These are phyloP conservation scores for Coprinopsis cinerea DNA, from an alignment of 768 basidiomycete species.

Conservation along the genomic window DNA sequence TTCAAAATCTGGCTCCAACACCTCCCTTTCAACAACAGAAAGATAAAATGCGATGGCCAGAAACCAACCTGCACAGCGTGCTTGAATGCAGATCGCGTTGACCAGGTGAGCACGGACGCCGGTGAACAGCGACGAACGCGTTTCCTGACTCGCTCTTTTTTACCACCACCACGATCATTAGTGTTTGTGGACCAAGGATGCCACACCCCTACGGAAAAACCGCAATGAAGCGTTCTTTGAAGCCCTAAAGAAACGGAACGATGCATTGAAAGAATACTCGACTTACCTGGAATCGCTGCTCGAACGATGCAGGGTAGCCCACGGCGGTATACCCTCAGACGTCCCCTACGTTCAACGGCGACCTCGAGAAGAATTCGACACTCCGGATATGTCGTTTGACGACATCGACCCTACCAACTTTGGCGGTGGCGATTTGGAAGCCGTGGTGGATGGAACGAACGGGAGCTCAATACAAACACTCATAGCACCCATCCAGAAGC, in stretches of 20 bases:
- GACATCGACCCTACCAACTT: conserved; percentile 10
- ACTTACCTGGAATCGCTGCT: conserved; percentile 36
- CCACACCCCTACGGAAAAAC: conserved; percentile 27
- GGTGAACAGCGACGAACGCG: not conserved
- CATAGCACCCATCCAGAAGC: conserved; percentile 32
- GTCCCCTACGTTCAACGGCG: conserved; percentile 25
- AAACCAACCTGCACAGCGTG: conserved; percentile 41
- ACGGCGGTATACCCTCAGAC: conserved; percentile 23
- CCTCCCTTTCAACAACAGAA: conserved; percentile 23
- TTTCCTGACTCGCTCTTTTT: not conserved
- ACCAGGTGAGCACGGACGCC: conserved; percentile 25
- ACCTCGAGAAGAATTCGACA: conserved; percentile 19
- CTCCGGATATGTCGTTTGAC: conserved; percentile 10
- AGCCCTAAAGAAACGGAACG: conserved; percentile 34
- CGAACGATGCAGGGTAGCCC: conserved; percentile 34
- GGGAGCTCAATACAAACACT: conserved; percentile 27
- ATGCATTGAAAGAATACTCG: conserved; percentile 34
- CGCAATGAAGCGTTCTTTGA: conserved; percentile 42
- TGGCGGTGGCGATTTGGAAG: conserved; percentile 3
- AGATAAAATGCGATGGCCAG: conserved; percentile 41
- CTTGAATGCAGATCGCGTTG: conserved; percentile 28
- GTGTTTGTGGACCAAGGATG: conserved; percentile 41
- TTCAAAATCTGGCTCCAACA: conserved; percentile 2
- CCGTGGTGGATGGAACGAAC: conserved; percentile 3
- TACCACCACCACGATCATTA: conserved; percentile 18